Conservation (phyloP, 495 filamentous ascomycete genomes). For the Penicillium daleae region DNA sequence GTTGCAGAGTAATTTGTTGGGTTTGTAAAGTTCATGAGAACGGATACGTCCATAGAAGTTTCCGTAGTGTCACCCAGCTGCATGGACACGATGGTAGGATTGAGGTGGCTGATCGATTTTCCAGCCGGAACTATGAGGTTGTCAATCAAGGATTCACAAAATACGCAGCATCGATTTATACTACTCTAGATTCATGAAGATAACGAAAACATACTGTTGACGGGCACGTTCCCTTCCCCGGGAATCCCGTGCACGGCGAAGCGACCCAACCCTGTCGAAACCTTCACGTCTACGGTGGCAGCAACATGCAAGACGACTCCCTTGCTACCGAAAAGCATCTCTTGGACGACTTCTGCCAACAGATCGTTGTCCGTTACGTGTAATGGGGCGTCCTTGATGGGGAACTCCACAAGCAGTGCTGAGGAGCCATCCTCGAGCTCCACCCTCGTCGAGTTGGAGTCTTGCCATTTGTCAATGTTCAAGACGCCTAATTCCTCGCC, state of each 20-base stretch:
- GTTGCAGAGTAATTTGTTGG: slow-evolving; percentile 81
- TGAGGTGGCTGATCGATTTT: slow-evolving; percentile 53
- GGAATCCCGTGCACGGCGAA: slow-evolving; percentile 81
- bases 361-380: slow-evolving; percentile 76
- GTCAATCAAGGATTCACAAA: slow-evolving; percentile 23
- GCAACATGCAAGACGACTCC: slow-evolving; percentile 67
- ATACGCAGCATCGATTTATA: slow-evolving; percentile 18
- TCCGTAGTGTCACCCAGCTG: slow-evolving; percentile 69
- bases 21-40: slow-evolving; percentile 80
- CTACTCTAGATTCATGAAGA: slow-evolving; percentile 29
- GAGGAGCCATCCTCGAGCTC: slow-evolving; percentile 57
- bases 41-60: slow-evolving; percentile 67
- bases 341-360: slow-evolving; percentile 74
- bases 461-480: slow-evolving; percentile 79
- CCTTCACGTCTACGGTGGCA: slow-evolving; percentile 81
- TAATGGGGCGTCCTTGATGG: slow-evolving; percentile 76
- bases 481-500: slow-evolving; percentile 75
- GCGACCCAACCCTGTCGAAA: slow-evolving; percentile 77
- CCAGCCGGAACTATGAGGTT: slow-evolving; percentile 44
- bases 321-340: slow-evolving; percentile 71
- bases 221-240: slow-evolving; percentile 78
- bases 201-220: slow-evolving; percentile 74
- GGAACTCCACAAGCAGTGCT: slow-evolving; percentile 69
- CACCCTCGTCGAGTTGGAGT: slow-evolving; percentile 75
- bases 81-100: slow-evolving; percentile 66